Base-by-base conservation (phyloP, 129 eudicot species). In the Saposhnikovia divaricata region DNA sequence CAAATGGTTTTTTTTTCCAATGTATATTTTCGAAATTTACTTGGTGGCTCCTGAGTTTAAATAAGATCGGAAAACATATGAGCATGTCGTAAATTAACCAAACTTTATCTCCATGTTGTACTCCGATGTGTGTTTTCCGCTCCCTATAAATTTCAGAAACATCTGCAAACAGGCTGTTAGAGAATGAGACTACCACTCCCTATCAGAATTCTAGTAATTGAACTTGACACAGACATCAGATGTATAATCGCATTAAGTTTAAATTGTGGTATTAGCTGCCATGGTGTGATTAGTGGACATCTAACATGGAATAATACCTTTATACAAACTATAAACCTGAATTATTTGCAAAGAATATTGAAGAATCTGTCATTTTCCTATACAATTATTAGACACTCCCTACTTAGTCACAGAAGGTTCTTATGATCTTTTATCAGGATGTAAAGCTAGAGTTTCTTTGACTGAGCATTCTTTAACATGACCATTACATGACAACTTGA, bases 321-420 rank as follows among this genome's bases (percentile, higher is more conserved):
- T 25, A 2, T 8, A 59, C 37, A n/a, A 61, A 10, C 37, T 9
- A 61, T 61, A n/a, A 61, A n/a, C 5, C 10, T 61, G 4, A 61
- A 61, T 61, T 61, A 25, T 61, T 59, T 23, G 66, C 31, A 9
- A 59, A n/a, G 69, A 61, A 61, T 0, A 61, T 25, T 61, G 15
- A 61, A 61, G 69, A 25, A 25, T n/a, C 69, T 61, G 69, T 61
- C 69, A 25, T 61, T 61, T 61, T 61, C 69, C 69, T 61, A 61
- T n/a, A 25, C 69, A 61, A 27, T 68, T 68, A 27, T 31, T 4
- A 68, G 31, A 68, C 39, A 31, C 39, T 31, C 23, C 10, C 42
- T 68, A 13, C 73, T 31, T n/a, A 61, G 69, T 61, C 13, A 25
- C 59, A 61, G n/a, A 61, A 61, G 14, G 69, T 61, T 23, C 14